phyloP scores from a whole-genome alignment of 1,284 basidiomycete species.

The Tremellales sp. region DNA sequence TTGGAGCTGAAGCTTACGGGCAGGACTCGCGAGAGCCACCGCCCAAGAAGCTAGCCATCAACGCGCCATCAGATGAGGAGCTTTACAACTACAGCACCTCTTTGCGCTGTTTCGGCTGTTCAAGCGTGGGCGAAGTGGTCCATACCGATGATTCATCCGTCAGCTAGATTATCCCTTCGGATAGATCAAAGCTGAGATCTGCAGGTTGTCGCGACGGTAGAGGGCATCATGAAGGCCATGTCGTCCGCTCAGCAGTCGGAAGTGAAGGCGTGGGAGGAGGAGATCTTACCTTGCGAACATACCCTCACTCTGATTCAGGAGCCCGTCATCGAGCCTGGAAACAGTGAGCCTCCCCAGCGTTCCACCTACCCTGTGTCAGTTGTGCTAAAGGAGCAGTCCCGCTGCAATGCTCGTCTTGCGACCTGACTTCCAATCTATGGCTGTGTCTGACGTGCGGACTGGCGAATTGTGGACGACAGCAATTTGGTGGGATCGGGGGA shows the following conservation, averaged over 20 bases:
- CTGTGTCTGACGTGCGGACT: slow-evolving; percentile 90
- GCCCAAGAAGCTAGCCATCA: slow-evolving; percentile 83
- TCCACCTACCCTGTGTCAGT: background rate
- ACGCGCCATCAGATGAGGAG: slow-evolving; percentile 80
- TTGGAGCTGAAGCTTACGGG: background rate
- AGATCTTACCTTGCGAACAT: slow-evolving; percentile 83
- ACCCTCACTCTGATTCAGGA: slow-evolving; percentile 72
- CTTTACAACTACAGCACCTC: slow-evolving; percentile 68
- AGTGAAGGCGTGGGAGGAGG: slow-evolving; percentile 97
- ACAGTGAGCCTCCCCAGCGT: slow-evolving; percentile 28
- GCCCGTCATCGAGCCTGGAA: slow-evolving; percentile 34
- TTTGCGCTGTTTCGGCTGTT: slow-evolving; percentile 73
- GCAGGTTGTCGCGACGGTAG: slow-evolving; percentile 59
- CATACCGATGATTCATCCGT: slow-evolving; percentile 54
- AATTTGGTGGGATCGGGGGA: slow-evolving; percentile 79
- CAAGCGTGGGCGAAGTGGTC: slow-evolving; percentile 52
- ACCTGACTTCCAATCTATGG: slow-evolving; percentile 87
- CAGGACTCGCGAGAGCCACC: slow-evolving; percentile 71
- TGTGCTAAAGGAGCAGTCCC: slow-evolving; percentile 54
- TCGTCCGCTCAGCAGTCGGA: slow-evolving; percentile 89
- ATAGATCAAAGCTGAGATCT: slow-evolving; percentile 2
- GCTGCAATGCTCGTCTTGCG: slow-evolving; percentile 70
- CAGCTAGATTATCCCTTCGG: slow-evolving; percentile 1
- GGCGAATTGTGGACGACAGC: slow-evolving; percentile 86
- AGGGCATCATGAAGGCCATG: slow-evolving; percentile 73